Conservation (phyloP, 2,329 filamentous ascomycete genomes). For the Cladosporium sp. region DNA sequence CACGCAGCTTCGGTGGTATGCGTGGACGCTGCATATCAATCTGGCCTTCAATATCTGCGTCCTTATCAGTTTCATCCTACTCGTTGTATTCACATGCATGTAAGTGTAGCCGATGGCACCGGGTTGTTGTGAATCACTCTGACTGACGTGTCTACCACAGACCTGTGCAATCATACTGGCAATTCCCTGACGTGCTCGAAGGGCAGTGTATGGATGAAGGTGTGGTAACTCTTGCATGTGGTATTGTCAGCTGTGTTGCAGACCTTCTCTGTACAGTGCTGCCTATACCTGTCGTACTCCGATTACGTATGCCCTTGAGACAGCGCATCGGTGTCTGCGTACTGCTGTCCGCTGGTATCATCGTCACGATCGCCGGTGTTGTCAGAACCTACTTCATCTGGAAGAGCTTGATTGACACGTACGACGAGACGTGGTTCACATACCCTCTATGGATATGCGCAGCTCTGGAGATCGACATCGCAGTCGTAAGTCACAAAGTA, state of each 20-base stretch:
- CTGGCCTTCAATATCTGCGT: slow-evolving; percentile 36
- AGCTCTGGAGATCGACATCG: slow-evolving; percentile 44
- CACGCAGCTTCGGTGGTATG: slow-evolving; percentile 36
- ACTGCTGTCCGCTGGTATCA: slow-evolving; percentile 39
- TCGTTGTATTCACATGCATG: slow-evolving; percentile 39
- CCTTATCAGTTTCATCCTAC: slow-evolving; percentile 35
- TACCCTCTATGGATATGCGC: slow-evolving; percentile 46
- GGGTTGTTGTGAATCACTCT: not conserved
- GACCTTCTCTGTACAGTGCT: slow-evolving; percentile 41
- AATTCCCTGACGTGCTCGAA: slow-evolving; percentile 28
- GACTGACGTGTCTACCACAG: slow-evolving; percentile 17
- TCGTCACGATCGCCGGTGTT: slow-evolving; percentile 40
- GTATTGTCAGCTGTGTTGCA: slow-evolving; percentile 40
- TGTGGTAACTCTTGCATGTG: slow-evolving; percentile 33
- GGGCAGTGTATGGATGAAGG: slow-evolving; percentile 41
- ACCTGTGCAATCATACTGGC: slow-evolving; percentile 41
- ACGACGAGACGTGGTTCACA: slow-evolving; percentile 43
- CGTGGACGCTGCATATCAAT: slow-evolving; percentile 36
- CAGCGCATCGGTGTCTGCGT: slow-evolving; percentile 38
- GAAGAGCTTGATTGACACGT: slow-evolving; percentile 37
- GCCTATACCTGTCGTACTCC: slow-evolving; percentile 41
- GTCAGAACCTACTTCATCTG: slow-evolving; percentile 44
- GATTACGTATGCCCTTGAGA: slow-evolving; percentile 38
- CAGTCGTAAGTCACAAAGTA: slow-evolving; percentile 35
- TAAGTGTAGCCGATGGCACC: slow-evolving; percentile 17